Base-by-base conservation (phyloP, 305 asterid genomes). In the Fraxinus paxiana region DNA sequence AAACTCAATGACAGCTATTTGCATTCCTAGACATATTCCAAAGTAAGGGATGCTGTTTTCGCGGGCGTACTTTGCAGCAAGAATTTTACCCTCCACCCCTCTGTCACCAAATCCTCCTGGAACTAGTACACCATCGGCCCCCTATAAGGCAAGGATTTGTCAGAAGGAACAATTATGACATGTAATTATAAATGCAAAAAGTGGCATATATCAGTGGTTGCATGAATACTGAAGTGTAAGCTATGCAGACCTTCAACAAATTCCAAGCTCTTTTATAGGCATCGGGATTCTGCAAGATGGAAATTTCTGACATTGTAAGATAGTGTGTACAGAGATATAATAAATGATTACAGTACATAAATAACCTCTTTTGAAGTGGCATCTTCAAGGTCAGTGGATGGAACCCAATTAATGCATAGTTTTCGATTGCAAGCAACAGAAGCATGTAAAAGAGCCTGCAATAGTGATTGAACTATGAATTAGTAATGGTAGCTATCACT, bases 81-180 rank as follows among this genome's bases (percentile, higher is more conserved):
- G 90, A 82, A 95, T 93, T 86, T 93, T 95, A 43, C 98, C 98
- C 93, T 95, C 93, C 79, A 95, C 98, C 41, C 98, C 98, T 85
- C 98, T 87, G 90, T 92, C 98, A 79, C 98, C 98, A 88, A 95
- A 95, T 67, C 98, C 98, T 75, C 98, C 98, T 81, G 98, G 98
- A 88, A 95, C 98, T 76, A 95, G 90, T 80, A 95, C 79, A 56
- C 91, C 97, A 87, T 92, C 92, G 22, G 98, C 96, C 67, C 97
- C 97, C 98, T 95, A 81, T 74, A 87, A 73, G 54, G 75, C 67
- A 82, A 73, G 77, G 63, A 80, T 75, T 78, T 65, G 81, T 88
- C 77, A 28, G 15, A 70, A 71, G 67, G 71, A 37, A 61, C 81
- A 35, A 81, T 65, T 31, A 74, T 26, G 20, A 84, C 61, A 65